phyloP scores from a whole-genome alignment of 306 rosid genomes.

The Pueraria montana region DNA sequence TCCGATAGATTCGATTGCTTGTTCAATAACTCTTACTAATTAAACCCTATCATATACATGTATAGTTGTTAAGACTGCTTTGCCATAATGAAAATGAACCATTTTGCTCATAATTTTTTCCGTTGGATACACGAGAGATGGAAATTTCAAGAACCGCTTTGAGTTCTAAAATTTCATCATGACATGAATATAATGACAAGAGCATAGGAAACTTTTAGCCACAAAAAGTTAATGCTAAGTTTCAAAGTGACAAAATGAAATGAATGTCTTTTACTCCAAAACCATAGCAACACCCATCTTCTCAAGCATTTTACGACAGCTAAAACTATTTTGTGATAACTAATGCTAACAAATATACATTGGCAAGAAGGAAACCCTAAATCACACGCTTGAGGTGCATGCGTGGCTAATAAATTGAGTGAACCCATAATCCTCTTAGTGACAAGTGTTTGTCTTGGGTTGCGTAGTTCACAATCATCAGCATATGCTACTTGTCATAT shows the following conservation, averaged over 20 bases:
- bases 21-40: not conserved
- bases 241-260: constrained; percentile 41
- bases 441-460: not conserved
- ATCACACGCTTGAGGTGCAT: constrained; percentile 27
- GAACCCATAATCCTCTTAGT: not conserved
- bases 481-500: not conserved
- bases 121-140: not conserved
- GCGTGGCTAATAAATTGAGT: not conserved
- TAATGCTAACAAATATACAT: not conserved
- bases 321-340: not conserved
- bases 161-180: constrained; percentile 47
- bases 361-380: constrained; percentile 33
- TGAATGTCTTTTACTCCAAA: constrained; percentile 54
- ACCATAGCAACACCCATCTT: constrained; percentile 36
- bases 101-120: not conserved
- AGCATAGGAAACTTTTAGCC: constrained; percentile 34
- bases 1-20: not conserved
- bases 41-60: not conserved
- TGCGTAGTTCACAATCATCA: not conserved
- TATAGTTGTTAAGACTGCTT: not conserved
- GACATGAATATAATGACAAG: not conserved
- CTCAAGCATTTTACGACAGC: constrained; percentile 38
- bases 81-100: constrained; percentile 11
- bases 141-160: not conserved
- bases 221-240: constrained; percentile 29